phyloP scores from a whole-genome alignment of 2,329 filamentous ascomycete species.

The Alternaria angustiovoidea region DNA sequence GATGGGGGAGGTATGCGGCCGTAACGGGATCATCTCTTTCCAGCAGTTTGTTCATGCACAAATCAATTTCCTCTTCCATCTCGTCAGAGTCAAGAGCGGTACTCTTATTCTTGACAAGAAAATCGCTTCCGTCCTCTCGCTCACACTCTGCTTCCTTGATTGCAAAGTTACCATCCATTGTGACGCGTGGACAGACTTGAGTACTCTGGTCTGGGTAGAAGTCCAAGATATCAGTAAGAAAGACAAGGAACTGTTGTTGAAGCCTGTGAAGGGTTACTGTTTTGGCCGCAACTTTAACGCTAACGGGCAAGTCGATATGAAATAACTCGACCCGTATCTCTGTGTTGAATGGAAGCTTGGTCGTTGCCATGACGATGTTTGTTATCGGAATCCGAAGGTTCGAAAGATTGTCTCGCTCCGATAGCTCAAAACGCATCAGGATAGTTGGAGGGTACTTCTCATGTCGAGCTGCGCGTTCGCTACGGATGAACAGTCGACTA shows the following conservation, averaged over 20 bases:
- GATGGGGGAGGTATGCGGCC: not conserved
- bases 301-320: not conserved
- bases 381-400: not conserved
- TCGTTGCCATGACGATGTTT: not conserved
- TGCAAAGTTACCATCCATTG: not conserved
- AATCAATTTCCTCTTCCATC: slow-evolving; percentile 2
- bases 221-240: not conserved
- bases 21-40: not conserved
- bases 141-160: not conserved
- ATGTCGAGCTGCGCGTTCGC: no score
- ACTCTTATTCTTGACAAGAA: not conserved
- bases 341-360: not conserved
- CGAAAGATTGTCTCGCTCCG: not conserved
- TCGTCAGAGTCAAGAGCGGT: not conserved
- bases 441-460: not conserved
- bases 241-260: not conserved
- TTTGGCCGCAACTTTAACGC: not conserved
- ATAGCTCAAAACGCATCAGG: not conserved
- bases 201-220: not conserved
- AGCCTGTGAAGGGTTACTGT: not conserved
- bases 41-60: not conserved
- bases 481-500: not conserved
- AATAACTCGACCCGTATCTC: not conserved
- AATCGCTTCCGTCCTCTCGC: not conserved
- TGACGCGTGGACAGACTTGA: not conserved